Conservation (phyloP, 495 filamentous ascomycete genomes). For the Xylaria scruposa region DNA sequence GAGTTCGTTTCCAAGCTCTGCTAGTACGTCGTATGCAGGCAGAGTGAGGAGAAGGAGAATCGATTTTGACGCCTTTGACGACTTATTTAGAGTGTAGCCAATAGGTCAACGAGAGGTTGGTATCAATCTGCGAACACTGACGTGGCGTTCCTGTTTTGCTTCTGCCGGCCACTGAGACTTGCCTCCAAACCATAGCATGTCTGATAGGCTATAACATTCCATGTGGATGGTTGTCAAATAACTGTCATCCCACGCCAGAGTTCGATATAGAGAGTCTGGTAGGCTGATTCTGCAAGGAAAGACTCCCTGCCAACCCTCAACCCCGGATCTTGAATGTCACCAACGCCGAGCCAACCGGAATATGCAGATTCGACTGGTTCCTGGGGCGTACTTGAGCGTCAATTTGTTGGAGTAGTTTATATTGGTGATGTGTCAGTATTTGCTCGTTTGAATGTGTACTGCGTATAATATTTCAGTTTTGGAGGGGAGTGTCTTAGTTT, state of each 20-base stretch:
- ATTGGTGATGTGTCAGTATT: neutral
- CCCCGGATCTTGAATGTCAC: neutral
- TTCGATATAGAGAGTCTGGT: neutral
- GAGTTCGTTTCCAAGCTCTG: neutral
- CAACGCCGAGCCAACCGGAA: neutral
- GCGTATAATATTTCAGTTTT: neutral
- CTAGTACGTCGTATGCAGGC: neutral
- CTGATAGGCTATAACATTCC: neutral
- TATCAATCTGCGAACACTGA: slow-evolving; percentile 14
- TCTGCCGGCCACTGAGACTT: neutral
- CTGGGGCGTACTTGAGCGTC: neutral
- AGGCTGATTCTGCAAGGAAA: neutral
- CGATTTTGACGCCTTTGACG: neutral
- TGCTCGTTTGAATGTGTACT: neutral
- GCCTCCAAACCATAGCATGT: neutral
- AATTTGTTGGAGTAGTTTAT: neutral
- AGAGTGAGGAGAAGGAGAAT: neutral
- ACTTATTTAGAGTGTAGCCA: neutral
- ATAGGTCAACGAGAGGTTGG: neutral
- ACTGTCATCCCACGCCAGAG: neutral
- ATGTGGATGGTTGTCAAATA: neutral
- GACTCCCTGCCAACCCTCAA: neutral
- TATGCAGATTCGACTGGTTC: neutral
- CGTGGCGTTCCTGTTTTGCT: slow-evolving; percentile 15
- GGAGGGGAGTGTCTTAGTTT: neutral